Conservation (phyloP, 1,139 yeast genomes). For the Yamadazyma diddensiae region DNA sequence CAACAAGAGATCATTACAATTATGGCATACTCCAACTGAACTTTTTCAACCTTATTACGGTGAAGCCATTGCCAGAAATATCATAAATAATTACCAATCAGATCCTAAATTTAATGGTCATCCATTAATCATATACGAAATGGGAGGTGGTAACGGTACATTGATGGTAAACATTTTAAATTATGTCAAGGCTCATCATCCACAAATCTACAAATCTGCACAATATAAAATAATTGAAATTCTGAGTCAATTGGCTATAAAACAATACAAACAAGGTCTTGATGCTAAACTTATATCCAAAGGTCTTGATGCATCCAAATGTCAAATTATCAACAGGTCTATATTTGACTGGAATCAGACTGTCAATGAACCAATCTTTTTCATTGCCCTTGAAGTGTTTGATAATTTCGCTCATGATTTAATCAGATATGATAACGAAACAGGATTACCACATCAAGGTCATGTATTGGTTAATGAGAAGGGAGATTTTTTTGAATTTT, state of each 20-base stretch:
- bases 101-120: constrained; percentile 59
- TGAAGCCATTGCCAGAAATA: constrained; percentile 74
- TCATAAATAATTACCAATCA: constrained; percentile 65
- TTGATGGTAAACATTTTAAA: constrained; percentile 76
- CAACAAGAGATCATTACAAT: constrained; percentile 51
- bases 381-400: constrained; percentile 79
- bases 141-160: constrained; percentile 92
- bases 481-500: constrained; percentile 78
- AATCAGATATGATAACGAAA: constrained; percentile 66
- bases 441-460: constrained; percentile 74
- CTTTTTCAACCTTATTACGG: constrained; percentile 82
- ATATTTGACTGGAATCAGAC: constrained; percentile 70
- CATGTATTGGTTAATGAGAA: constrained; percentile 70
- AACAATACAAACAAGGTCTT: constrained; percentile 48
- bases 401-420: constrained; percentile 86
- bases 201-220: constrained; percentile 68
- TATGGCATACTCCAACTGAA: constrained; percentile 93
- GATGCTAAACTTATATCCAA: constrained; percentile 31
- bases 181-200: constrained; percentile 59
- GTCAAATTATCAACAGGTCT: constrained; percentile 68
- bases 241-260: constrained; percentile 62
- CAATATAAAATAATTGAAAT: constrained; percentile 77
- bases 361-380: constrained; percentile 71
- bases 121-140: constrained; percentile 73
- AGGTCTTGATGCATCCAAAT: constrained; percentile 46